These are phyloP conservation scores for Chamaenerion angustifolium DNA, from an alignment of 345 rosid genomes.

Conservation along the genomic window DNA sequence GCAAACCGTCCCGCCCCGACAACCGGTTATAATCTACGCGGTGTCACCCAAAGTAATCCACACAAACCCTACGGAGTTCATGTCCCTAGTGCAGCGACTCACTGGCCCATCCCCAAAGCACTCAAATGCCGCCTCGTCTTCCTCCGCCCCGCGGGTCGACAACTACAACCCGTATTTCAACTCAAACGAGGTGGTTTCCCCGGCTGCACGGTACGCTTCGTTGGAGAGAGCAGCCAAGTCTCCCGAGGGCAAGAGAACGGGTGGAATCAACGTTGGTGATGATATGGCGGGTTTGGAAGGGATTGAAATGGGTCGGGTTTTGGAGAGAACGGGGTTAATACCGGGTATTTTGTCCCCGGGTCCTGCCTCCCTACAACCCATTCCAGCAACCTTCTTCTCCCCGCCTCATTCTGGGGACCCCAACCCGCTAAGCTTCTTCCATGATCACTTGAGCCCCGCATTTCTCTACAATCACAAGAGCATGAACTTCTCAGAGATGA, in stretches of 20 bases:
- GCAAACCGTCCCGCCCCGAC: conserved; percentile 17
- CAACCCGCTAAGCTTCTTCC: conserved; percentile 31
- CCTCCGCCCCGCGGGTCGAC: conserved; percentile 11
- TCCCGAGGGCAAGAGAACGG: conserved; percentile 16
- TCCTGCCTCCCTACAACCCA: conserved; percentile 47
- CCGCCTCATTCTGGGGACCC: conserved; percentile 28
- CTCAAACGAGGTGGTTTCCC: conserved; percentile 46
- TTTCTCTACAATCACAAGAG: conserved; percentile 14
- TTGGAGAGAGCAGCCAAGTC: conserved; percentile 5
- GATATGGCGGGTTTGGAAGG: conserved; percentile 20
- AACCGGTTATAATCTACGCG: conserved; percentile 69
- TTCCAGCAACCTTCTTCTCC: conserved; percentile 56
- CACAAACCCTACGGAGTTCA: conserved; percentile 67
- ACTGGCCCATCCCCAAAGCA: conserved; percentile 39
- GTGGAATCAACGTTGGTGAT: not conserved
- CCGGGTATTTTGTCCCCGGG: conserved; percentile 74
- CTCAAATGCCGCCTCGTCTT: conserved; percentile 11
- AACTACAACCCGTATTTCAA: conserved; percentile 7
- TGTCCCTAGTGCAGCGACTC: conserved; percentile 76
- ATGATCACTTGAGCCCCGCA: conserved; percentile 37
- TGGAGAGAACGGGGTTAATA: conserved; percentile 22
- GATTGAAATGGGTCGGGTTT: conserved; percentile 15
- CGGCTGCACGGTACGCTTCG: not conserved
- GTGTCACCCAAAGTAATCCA: conserved; percentile 73
- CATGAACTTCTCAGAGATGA: conserved; percentile 27